Conservation (phyloP, 768 basidiomycete genomes). For the Macrolepiota fuliginosa region DNA sequence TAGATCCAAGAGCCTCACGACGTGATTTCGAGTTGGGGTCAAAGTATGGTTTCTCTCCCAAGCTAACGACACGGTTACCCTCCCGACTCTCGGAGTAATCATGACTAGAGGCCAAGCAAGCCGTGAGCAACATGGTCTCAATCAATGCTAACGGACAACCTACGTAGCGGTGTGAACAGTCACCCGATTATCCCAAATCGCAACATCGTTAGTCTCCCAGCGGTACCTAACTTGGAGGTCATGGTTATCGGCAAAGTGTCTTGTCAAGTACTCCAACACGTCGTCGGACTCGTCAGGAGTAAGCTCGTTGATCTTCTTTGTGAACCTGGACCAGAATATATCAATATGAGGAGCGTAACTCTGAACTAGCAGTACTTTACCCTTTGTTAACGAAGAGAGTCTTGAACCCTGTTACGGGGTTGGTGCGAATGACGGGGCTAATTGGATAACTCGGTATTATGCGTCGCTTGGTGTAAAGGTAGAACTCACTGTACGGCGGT, state of each 20-base stretch:
- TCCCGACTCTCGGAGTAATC: constrained; percentile 34
- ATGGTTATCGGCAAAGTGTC: constrained; percentile 55
- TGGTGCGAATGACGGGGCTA: constrained; percentile 51
- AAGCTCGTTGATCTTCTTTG: constrained; percentile 52
- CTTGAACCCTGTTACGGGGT: constrained; percentile 62
- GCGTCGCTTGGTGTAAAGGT: background rate
- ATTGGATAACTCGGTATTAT: background rate
- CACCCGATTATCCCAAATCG: constrained; percentile 61
- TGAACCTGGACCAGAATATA: constrained; percentile 37
- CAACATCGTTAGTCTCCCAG: constrained; percentile 51
- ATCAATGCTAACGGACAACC: constrained; percentile 10
- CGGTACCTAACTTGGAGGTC: constrained; percentile 54
- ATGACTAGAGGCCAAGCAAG: constrained; percentile 19
- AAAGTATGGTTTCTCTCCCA: constrained; percentile 53
- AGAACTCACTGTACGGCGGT: constrained; percentile 45
- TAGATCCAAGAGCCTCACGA: constrained; percentile 23
- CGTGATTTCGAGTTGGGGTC: constrained; percentile 38
- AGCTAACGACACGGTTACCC: constrained; percentile 51
- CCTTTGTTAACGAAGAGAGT: constrained; percentile 52
- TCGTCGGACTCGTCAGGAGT: constrained; percentile 51
- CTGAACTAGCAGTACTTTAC: constrained; percentile 21
- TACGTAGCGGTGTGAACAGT: constrained; percentile 48
- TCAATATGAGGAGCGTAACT: background rate
- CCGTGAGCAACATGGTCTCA: background rate
- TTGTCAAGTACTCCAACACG: constrained; percentile 45